phyloP scores from a whole-genome alignment of 768 basidiomycete genomes.

The Baorangia bicolor region DNA sequence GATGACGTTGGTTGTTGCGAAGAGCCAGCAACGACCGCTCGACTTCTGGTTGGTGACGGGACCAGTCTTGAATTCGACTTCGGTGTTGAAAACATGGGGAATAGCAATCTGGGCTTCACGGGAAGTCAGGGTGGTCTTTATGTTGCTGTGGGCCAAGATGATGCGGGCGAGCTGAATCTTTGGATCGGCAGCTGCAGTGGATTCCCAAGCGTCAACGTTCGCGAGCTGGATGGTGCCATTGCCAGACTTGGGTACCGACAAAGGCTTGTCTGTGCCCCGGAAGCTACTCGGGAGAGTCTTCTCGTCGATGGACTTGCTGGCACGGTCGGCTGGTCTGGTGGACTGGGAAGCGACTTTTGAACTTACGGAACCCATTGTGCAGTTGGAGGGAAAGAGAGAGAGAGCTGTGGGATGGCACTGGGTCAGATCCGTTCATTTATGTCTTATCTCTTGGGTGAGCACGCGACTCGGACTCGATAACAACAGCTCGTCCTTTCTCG shows the following conservation, averaged over 20 bases:
- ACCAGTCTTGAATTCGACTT: slow-evolving; percentile 75
- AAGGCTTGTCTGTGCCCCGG: background rate
- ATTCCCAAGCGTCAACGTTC: slow-evolving; percentile 70
- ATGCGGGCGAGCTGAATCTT: slow-evolving; percentile 76
- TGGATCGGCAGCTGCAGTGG: slow-evolving; percentile 47
- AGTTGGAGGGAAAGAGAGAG: background rate
- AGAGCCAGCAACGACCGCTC: slow-evolving; percentile 94
- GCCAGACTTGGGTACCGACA: slow-evolving; percentile 38
- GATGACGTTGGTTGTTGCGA: slow-evolving; percentile 86
- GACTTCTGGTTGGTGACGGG: slow-evolving; percentile 86
- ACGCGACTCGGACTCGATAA: slow-evolving; percentile 11
- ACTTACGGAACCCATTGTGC: slow-evolving; percentile 24
- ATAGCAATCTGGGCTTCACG: slow-evolving; percentile 62
- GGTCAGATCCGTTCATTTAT: slow-evolving; percentile 22
- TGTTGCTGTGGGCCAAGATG: slow-evolving; percentile 67
- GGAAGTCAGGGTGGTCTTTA: slow-evolving; percentile 60
- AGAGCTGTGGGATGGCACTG: slow-evolving; percentile 7
- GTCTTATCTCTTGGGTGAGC: slow-evolving; percentile 18
- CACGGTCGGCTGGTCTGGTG: slow-evolving; percentile 16
- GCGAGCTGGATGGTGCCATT: slow-evolving; percentile 61
- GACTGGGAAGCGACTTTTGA: slow-evolving; percentile 26
- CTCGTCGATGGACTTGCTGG: slow-evolving; percentile 26
- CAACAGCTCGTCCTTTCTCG: background rate
- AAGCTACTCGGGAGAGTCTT: slow-evolving; percentile 9
- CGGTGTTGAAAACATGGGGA: slow-evolving; percentile 79